Conservation (phyloP, 2,329 filamentous ascomycete species). For the Sarocladium oryzae region DNA sequence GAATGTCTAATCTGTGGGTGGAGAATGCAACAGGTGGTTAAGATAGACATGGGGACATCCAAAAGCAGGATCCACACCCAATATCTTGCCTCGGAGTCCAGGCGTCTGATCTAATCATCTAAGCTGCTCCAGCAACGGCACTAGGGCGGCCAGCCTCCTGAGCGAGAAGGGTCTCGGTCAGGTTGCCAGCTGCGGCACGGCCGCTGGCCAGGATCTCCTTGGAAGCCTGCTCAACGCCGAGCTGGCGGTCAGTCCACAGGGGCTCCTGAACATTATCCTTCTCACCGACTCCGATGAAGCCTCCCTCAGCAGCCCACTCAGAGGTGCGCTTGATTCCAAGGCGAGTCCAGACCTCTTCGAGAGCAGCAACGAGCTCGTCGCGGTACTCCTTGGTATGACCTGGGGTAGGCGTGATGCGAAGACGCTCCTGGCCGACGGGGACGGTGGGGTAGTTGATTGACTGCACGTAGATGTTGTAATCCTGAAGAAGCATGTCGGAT, state of each 20-base stretch:
- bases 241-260: slow-evolving; percentile 89
- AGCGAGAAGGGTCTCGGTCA: slow-evolving; percentile 55
- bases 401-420: slow-evolving; percentile 92
- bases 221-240: slow-evolving; percentile 64
- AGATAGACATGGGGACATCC: neutral
- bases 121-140: slow-evolving; percentile 23
- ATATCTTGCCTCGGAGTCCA: neutral
- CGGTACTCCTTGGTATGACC: slow-evolving; percentile 82
- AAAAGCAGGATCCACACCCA: slow-evolving; percentile 5
- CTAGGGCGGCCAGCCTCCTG: slow-evolving; percentile 36
- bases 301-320: slow-evolving; percentile 84
- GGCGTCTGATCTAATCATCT: neutral
- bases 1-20: slow-evolving; percentile 4
- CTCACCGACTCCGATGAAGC: slow-evolving; percentile 90
- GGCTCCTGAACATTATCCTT: slow-evolving; percentile 52
- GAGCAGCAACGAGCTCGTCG: slow-evolving; percentile 74
- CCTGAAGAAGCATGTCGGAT: slow-evolving; percentile 82
- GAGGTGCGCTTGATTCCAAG: slow-evolving; percentile 88
- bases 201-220: slow-evolving; percentile 51
- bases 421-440: slow-evolving; percentile 92
- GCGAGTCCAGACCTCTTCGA: slow-evolving; percentile 83
- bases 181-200: slow-evolving; percentile 26
- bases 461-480: slow-evolving; percentile 94
- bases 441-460: slow-evolving; percentile 99
- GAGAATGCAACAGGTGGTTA: slow-evolving; percentile 3